Conservation (phyloP, 2,329 filamentous ascomycete species). For the Trichoderma endophyticum region DNA sequence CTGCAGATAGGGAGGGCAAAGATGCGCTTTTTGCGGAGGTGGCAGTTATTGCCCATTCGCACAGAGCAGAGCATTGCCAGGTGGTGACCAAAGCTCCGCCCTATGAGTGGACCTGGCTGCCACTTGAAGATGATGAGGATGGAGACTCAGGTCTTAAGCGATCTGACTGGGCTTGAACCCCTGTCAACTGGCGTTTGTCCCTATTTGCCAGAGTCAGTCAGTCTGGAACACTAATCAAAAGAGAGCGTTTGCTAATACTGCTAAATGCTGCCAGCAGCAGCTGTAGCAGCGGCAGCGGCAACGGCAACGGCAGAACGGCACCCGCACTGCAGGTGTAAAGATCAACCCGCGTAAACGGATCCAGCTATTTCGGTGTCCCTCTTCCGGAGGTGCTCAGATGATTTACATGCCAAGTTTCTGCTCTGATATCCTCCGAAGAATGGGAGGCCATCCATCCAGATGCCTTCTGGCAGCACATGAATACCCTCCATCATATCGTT, state of each 20-base stretch:
- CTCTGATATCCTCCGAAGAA: not conserved
- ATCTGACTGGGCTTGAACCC: constrained; percentile 1
- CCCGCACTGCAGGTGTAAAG: not conserved
- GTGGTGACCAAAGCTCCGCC: constrained; percentile 12
- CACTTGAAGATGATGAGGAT: constrained; percentile 6
- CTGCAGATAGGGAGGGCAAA: not conserved
- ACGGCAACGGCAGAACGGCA: not conserved
- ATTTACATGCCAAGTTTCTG: not conserved
- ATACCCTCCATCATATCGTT: not conserved
- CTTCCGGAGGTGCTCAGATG: not conserved
- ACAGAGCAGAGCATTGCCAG: not conserved
- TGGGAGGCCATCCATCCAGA: not conserved
- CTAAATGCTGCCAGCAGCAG: not conserved
- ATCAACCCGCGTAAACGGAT: not conserved
- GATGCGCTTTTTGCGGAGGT: not conserved
- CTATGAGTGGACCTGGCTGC: constrained; percentile 12
- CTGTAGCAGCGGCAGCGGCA: too few relatives aligned
- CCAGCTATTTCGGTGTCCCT: not conserved
- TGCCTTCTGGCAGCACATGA: not conserved
- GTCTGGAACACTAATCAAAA: not conserved
- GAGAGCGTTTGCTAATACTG: not conserved
- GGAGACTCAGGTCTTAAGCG: constrained; percentile 4
- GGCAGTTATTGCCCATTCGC: not conserved
- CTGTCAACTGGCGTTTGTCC: not conserved
- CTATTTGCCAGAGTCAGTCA: not conserved